Evolutionary conservation across 2,329 filamentous ascomycete species (phyloP), one percentile per base, ranked within the genome.

Genomic region (Diaporthe eres): DNA sequence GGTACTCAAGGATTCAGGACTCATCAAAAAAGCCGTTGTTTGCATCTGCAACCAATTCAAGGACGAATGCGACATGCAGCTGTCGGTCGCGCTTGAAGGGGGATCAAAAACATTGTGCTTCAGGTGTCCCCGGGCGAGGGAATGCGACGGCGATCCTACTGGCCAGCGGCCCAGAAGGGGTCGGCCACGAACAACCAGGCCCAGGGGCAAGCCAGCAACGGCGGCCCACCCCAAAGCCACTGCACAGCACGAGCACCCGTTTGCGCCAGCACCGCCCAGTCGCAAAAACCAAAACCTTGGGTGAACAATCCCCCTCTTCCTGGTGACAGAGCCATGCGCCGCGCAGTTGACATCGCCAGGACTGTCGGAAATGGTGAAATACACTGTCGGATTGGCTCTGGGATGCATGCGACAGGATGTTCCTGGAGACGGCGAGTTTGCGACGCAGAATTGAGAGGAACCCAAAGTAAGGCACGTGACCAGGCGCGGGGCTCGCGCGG

Each of bases 101-200:
- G 31, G 37, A 37, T 79, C 77, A 78, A 78, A 79, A 80, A 78
- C 78, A 81, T 65, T 60, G 77, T 78, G 80, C 78, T 79, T 79
- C 75, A 78, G 75, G 71, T 74, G 39, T 34, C 65, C 47, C 65
- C 49, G 37, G 65, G 47, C 65, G 65, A 70, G 65, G 67, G 58
- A 74, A 75, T 79, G 80, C 79, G 80, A 79, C 72, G 47, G 78
- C 70, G 42, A 76, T 77, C 75, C 78, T 58, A 81, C 79, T 81
- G 80, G 80, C 78, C 74, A 72, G 76, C 42, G 53, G 37, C 25
- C 53, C 44, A 31, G 67, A 60, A 61, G 76, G 77, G 71, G 73
- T 77, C 65, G 75, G 75, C 72, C 67, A 19, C 12, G 39, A 71
- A 55, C 34, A 61, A 49, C 42, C 28, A 51, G 73, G 63, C 65